A percentile compares a stretch with the other conserved stretches of the same genome.
Conservation (phyloP, 2,329 filamentous ascomycete genomes). For the Phoma sp. region DNA sequence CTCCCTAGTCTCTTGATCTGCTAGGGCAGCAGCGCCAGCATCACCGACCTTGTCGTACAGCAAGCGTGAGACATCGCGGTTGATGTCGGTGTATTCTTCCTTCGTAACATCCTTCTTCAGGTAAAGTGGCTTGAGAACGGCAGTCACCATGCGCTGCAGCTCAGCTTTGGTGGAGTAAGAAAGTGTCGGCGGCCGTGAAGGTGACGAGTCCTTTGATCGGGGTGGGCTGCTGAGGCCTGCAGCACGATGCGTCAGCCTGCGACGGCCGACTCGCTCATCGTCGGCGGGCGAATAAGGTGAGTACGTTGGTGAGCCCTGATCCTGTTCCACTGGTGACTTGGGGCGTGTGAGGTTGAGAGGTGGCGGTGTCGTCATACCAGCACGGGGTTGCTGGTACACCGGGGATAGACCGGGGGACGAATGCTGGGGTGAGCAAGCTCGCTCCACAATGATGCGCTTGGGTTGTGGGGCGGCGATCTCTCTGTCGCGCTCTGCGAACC, state of each 20-base stretch:
- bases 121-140: conserved; percentile 82
- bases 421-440: conserved; percentile 51
- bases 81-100: conserved; percentile 91
- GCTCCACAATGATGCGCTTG: conserved; percentile 50
- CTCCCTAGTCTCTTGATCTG: conserved; percentile 68
- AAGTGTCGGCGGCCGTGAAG: conserved; percentile 66
- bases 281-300: conserved; percentile 66
- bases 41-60: conserved; percentile 74
- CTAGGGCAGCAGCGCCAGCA: conserved; percentile 56
- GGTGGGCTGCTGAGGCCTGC: conserved; percentile 49
- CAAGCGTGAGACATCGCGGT: conserved; percentile 84
- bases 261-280: conserved; percentile 48
- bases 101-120: conserved; percentile 79
- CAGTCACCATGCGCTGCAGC: conserved; percentile 86
- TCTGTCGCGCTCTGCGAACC: conserved; percentile 43
- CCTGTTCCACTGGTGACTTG: conserved; percentile 61
- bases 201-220: conserved; percentile 70
- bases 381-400: conserved; percentile 69
- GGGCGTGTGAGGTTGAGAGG: conserved; percentile 63
- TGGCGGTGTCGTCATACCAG: conserved; percentile 73
- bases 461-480: conserved; percentile 48
- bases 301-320: conserved; percentile 69
- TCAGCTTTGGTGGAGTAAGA: conserved; percentile 85
- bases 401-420: conserved; percentile 74
- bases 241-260: conserved; percentile 36